Evolutionary conservation across 169 alveolate genomes (phyloP), one percentile per base, ranked within the genome.

Genomic region (Neospora caninum): DNA sequence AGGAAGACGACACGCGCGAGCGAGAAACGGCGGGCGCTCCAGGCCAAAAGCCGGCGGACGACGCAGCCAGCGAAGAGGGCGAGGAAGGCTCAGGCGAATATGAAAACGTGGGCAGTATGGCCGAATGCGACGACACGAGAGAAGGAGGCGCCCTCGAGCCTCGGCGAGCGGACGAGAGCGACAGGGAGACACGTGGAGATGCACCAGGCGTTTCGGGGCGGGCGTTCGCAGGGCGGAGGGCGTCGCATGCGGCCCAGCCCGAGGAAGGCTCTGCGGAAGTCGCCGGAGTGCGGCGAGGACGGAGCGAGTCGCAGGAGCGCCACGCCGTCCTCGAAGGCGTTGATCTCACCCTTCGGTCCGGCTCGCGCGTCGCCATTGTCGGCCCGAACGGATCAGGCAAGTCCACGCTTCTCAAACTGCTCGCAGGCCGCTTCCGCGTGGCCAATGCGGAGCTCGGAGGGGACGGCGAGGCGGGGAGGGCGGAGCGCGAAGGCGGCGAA

Each of bases 341-440:
- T 27, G 54, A 80, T 29, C 41, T 94, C 39, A 64, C 73, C 13
- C 83, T 94, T 9, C 93, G 93, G 36, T 53, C 86, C 54, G 93
- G 94, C n/a, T 88, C 91, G 29, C 84, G 92, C 64, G 87, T 95
- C 9, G 94, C 95, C 27, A 41, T 95, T 36, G 95, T 95, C 41
- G 96, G 96, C 31, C 94, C 95, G 31, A 95, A 95, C 69, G 94
- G 96, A 36, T 67, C 94, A 29, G 96, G 96, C 45, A 95, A 95
- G 80, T 69, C 93, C 13, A 95, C 96, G 27, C 95, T 95, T 31
- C 93, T 95, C 54, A 92, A 91, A 64, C 88, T 88, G 43, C 87
- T 93, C 41, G 89, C 95, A 27, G 96, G 96, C 42, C 88, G 88
- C 6, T 22, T 86, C 25, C 88, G 29, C 27, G n/a, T 13, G 38